Base-by-base conservation (phyloP, 2,329 filamentous ascomycete genomes). In the Verruconis gallopava region DNA sequence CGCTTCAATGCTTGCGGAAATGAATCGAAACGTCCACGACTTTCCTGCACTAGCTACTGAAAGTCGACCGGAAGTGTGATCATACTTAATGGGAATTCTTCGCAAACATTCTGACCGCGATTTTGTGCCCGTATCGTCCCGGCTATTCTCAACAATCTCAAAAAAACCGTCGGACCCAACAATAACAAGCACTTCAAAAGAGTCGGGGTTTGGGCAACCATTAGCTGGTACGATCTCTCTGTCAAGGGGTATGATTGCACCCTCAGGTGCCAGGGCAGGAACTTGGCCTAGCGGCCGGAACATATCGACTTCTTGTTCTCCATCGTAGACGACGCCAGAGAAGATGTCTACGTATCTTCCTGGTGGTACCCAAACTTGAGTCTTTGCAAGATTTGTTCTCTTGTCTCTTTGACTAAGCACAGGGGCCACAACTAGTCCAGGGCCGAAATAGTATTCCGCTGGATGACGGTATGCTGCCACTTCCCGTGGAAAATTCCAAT, bases 381-480 rank as follows among this genome's bases (percentile, higher is more conserved):
- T 66, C 5, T 58, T 58, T 2, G 63, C 71, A 19, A 70, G 59
- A 12, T 67, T 64, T 0, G 71, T 71, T 17, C 53, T 57, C 2
- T 44, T 48, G 48, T 72, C 64, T 18, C 67, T 61, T 0, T 72
- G 72, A 4, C 60, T 58, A 1, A 71, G 72, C 35, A 79, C 69
- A 0, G 76, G 75, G 0, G 65, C 65, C 0, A 77, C 71, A 3
- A 79, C 55, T 12, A 79, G 54, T 19, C 71, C 61, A 0, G 66
- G 64, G 2, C 75, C 76, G 48, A 79, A 79, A 48, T 65, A 66
- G 53, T 71, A 79, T 51, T 78, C 64, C 47, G 76, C 79, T 0
- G 67, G 68, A 1, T 71, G 63, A 1, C 54, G 49, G 54, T 79
- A 79, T 0, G 75, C 73, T 44, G 71, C 67, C 1, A 72, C 64